Evolutionary conservation across 805 yeast species (phyloP).

Genomic region (Pichia scutulata): DNA sequence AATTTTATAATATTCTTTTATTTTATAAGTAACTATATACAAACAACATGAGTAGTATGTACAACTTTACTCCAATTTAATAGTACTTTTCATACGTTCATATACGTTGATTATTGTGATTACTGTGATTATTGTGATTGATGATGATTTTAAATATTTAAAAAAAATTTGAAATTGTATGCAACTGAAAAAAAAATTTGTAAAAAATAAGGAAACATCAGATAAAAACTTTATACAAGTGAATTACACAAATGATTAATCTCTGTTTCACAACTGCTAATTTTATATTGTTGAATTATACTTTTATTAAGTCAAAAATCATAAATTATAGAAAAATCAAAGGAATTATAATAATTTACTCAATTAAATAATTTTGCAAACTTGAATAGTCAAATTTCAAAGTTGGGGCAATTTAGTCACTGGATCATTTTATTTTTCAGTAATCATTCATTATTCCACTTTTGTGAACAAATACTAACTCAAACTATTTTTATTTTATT

Average conservation of each 20-base stretch:
- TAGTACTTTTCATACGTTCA: background rate
- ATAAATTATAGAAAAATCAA: too few species aligned
- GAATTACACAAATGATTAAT: too few species aligned
- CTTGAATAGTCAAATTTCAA: too few species aligned
- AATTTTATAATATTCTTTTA: too few species aligned
- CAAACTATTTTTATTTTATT: background rate
- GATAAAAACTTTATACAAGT: too few species aligned
- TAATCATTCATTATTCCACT: background rate
- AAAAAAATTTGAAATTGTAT: background rate
- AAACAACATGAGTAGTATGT: slow-evolving; percentile 70
- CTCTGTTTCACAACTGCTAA: too few species aligned
- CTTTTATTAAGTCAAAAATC: too few species aligned
- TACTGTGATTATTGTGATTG: background rate
- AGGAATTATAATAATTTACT: too few species aligned
- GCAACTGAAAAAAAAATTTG: background rate
- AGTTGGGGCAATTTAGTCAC: background rate
- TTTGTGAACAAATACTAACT: slow-evolving; percentile 6
- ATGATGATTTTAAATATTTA: background rate
- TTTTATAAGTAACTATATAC: slow-evolving; percentile 5
- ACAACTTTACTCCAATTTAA: slow-evolving; percentile 11
- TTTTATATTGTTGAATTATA: too few species aligned
- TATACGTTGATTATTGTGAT: background rate
- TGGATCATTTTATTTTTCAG: background rate
- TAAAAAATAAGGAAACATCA: background rate
- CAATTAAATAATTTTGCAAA: too few species aligned